Percentiles rank a stretch among this genome's conserved stretches.
Evolutionary conservation across 23 red algal species (phyloP).

Genomic region (Gracilaria caudata): DNA sequence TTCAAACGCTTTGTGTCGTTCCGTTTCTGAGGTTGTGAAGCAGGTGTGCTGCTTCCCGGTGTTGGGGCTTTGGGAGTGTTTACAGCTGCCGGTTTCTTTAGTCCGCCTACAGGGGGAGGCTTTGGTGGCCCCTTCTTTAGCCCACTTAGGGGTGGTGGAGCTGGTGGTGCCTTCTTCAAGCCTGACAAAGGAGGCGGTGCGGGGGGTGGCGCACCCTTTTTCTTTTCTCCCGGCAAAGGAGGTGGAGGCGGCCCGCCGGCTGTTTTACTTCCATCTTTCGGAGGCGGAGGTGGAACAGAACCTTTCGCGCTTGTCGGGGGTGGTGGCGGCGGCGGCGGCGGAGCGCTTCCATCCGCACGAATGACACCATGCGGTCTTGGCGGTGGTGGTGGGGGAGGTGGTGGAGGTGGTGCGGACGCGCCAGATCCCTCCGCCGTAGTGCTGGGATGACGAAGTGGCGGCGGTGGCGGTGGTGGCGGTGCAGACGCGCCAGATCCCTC

Average conservation of each 20-base stretch:
- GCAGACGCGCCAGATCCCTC: neutral
- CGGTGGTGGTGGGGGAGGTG: constrained; percentile 66
- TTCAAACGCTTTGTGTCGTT: constrained; percentile 90
- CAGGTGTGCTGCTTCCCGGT: constrained; percentile 21
- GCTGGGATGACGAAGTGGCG: constrained; percentile 13
- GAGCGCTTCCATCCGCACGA: neutral
- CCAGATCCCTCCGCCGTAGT: neutral
- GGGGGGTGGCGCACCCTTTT: constrained; percentile 13
- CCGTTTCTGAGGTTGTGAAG: constrained; percentile 48
- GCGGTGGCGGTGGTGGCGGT: constrained; percentile 63
- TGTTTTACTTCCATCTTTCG: constrained; percentile 7
- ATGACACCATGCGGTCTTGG: constrained; percentile 15
- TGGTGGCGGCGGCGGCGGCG: constrained; percentile 48
- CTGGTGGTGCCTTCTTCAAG: constrained; percentile 17
- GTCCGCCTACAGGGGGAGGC: constrained; percentile 45
- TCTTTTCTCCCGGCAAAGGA: constrained; percentile 27
- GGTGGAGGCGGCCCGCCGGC: constrained; percentile 22
- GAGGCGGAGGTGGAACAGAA: constrained; percentile 59
- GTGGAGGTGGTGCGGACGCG: constrained; percentile 38
- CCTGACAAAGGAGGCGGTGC: constrained; percentile 40
- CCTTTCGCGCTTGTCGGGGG: constrained; percentile 29
- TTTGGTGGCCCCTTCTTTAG: constrained; percentile 23
- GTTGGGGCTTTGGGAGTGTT: constrained; percentile 25
- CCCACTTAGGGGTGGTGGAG: constrained; percentile 7
- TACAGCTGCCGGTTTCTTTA: constrained; percentile 39